Base-by-base conservation (phyloP, 768 basidiomycete genomes). In the Lentinula edodes region DNA sequence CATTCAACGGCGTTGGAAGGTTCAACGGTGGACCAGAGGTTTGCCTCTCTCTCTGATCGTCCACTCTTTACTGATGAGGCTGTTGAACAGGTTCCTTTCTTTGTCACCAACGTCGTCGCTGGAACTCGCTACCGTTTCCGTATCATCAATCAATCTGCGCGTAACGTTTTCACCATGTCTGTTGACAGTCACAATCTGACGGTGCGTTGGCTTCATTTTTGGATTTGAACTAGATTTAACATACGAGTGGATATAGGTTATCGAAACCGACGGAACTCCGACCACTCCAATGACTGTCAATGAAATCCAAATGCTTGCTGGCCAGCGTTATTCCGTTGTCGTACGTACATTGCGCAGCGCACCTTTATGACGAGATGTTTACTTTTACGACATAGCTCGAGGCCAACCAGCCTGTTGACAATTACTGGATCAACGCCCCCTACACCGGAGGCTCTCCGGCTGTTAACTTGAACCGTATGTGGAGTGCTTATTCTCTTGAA, bases 51-150 rank as follows among this genome's bases (percentile, higher is more conserved):
- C 3, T 51, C 50, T 7, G 6, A 35, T 20, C 3, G 35, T 0
- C 3, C 20, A 15, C 38, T 54, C 10, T 12, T 38, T 8, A 54
- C 9, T 20, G 28, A 64, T 2, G 80, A 80, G 23, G 78, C 80
- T 48, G 75, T 68, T 59, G 38, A 62, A 12, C 62, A 63, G 12
- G 80, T 83, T 6, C 78, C 80, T 15, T 36, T 63, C 2, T 61
- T 66, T 0, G 66, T 73, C 2, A 67, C 80, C 23, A 70, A 71
- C 36, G 79, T 84, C 10, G 38, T 63, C 2, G 61, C 50, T 0
- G 74, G 75, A 8, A 68, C 68, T 54, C 72, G 81, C 10, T 81
- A 79, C 60, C 75, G 75, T 34, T 62, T 86, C 73, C 81, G 84
- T 13, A 61, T 86, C 18, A 69, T 86, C 66, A 78, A 77, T 53